A percentile compares a stretch with the other conserved stretches of the same genome.
phyloP scores from a whole-genome alignment of 2,329 filamentous ascomycete genomes.

The Neofusicoccum sp. region DNA sequence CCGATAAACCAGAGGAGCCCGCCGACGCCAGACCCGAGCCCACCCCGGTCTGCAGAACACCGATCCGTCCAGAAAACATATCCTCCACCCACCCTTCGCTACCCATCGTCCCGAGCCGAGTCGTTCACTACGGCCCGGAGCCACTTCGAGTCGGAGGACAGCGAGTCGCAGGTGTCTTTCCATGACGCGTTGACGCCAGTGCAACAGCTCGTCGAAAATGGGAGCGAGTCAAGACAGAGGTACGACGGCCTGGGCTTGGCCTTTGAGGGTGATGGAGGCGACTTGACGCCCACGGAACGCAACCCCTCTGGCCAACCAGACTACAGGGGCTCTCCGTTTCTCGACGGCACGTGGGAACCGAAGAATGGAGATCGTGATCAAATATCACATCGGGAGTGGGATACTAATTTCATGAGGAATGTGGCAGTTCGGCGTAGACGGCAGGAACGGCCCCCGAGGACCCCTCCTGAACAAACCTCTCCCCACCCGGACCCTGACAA shows the following conservation, averaged over 20 bases:
- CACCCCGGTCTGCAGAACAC: slow-evolving; percentile 33
- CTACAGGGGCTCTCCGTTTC: neutral
- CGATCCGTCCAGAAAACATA: slow-evolving; percentile 17
- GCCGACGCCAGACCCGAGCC: slow-evolving; percentile 42
- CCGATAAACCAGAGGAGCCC: slow-evolving; percentile 45
- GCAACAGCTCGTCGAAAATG: slow-evolving; percentile 22
- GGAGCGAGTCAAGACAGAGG: slow-evolving; percentile 22
- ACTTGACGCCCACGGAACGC: slow-evolving; percentile 36
- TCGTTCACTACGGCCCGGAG: slow-evolving; percentile 52
- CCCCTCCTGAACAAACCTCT: slow-evolving; percentile 28
- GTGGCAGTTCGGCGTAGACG: slow-evolving; percentile 37
- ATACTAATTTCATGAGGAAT: slow-evolving; percentile 45
- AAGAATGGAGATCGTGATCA: slow-evolving; percentile 24
- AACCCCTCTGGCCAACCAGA: neutral
- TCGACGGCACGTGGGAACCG: slow-evolving; percentile 7
- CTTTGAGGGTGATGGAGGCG: slow-evolving; percentile 36
- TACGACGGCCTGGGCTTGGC: slow-evolving; percentile 39
- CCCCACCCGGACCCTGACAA: neutral
- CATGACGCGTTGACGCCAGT: slow-evolving; percentile 33
- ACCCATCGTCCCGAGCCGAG: slow-evolving; percentile 48
- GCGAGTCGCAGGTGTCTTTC: slow-evolving; percentile 33
- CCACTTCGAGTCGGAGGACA: slow-evolving; percentile 39
- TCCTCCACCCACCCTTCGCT: slow-evolving; percentile 30
- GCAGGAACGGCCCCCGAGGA: slow-evolving; percentile 36
- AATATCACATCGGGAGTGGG: slow-evolving; percentile 42